Evolutionary conservation across 768 basidiomycete genomes (phyloP).

Genomic region (Auricularia cornea): DNA sequence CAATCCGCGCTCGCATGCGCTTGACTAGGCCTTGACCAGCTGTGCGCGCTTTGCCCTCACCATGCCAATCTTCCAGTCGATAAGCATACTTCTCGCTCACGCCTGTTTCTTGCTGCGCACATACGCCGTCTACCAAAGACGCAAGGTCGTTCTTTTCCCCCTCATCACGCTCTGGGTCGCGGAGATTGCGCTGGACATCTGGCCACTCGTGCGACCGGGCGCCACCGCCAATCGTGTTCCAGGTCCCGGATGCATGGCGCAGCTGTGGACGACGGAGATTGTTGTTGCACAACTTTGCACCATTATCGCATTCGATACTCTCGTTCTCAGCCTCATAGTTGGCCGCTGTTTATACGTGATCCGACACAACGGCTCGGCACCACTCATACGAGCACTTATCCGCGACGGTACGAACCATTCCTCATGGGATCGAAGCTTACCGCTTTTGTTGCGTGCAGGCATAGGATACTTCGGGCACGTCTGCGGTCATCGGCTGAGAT

Average conservation of each 20-base stretch:
- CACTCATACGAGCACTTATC: background rate
- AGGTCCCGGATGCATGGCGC: background rate
- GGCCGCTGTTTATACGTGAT: background rate
- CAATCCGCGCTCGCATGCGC: no score
- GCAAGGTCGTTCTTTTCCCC: background rate
- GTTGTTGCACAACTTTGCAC: background rate
- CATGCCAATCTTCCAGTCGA: background rate
- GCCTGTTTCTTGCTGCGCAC: background rate
- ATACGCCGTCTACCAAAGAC: background rate
- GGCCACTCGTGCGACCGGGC: background rate
- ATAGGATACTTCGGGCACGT: background rate
- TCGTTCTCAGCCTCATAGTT: background rate
- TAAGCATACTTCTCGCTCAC: background rate
- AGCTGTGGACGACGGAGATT: background rate
- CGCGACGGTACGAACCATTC: background rate
- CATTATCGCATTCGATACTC: background rate
- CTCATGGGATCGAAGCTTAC: background rate
- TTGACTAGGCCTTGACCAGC: background rate
- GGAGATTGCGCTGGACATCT: background rate
- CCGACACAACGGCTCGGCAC: background rate
- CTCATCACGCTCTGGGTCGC: background rate
- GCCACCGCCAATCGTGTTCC: background rate
- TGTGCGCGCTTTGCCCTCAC: background rate
- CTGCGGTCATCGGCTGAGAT: background rate
- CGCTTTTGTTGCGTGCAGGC: background rate